phyloP scores from a whole-genome alignment of 2,329 filamentous ascomycete species.

The Rugonectria rugulosa region DNA sequence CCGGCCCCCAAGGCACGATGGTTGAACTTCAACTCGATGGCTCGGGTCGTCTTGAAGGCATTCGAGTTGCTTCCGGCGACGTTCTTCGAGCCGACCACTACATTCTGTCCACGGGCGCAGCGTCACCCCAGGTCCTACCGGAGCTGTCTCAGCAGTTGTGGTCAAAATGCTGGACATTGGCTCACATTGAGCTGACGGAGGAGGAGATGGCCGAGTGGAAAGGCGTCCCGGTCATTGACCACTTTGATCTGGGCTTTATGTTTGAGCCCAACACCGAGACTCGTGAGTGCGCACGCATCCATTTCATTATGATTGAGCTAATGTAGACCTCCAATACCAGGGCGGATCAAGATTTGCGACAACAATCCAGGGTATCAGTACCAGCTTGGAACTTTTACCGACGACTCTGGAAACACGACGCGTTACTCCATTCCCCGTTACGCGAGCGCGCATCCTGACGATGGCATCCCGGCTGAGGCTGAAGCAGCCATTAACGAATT shows the following conservation, averaged over 20 bases:
- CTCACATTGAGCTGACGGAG: conserved; percentile 21
- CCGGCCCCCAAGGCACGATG: conserved; percentile 17
- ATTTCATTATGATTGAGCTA: not conserved
- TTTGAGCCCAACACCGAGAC: conserved; percentile 24
- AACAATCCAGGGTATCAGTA: conserved; percentile 24
- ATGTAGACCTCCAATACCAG: too few relatives aligned
- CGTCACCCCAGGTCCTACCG: conserved; percentile 18
- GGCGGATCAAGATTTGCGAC: conserved; percentile 23
- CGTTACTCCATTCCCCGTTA: conserved; percentile 20
- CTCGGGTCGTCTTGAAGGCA: conserved; percentile 3
- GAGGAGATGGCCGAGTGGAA: conserved; percentile 19
- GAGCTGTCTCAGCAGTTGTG: conserved; percentile 18
- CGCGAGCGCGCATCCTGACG: conserved; percentile 15
- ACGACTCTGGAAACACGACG: not conserved
- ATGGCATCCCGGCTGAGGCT: conserved; percentile 20
- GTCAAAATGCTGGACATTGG: conserved; percentile 25
- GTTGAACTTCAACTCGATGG: not conserved
- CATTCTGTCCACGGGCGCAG: conserved; percentile 20
- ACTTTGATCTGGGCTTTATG: conserved; percentile 23
- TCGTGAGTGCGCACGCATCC: not conserved
- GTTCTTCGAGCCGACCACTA: conserved; percentile 17
- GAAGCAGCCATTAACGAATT: conserved; percentile 8
- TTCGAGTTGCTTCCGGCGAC: conserved; percentile 13
- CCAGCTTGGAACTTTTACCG: conserved; percentile 2
- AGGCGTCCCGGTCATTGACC: conserved; percentile 19